These are phyloP conservation scores for Leishmania martiniquensis DNA, from an alignment of 208 protist genomes.

Conservation along the genomic window DNA sequence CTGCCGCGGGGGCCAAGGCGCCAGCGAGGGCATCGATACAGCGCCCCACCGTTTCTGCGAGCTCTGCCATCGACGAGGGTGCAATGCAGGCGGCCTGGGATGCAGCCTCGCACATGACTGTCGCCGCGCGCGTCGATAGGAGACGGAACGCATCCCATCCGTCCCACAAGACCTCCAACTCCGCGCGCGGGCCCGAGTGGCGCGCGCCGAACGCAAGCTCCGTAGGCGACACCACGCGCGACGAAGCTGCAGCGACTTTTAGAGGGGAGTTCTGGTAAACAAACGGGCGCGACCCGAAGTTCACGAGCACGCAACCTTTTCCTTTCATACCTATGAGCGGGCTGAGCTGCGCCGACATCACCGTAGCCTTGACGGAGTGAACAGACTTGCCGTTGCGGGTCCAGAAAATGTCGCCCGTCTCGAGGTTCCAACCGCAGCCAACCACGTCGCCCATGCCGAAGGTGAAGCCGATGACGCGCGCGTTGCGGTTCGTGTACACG, in stretches of 20 bases:
- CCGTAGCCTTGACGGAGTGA: constrained; percentile 33
- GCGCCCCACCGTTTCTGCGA: constrained; percentile 37
- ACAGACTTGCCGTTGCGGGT: constrained; percentile 83
- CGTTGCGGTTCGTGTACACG: constrained; percentile 59
- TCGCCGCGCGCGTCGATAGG: constrained; percentile 74
- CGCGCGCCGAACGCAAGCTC: neutral
- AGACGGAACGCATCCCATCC: constrained; percentile 82
- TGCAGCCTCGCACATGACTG: constrained; percentile 35
- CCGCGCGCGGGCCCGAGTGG: constrained; percentile 3
- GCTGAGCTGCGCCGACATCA: constrained; percentile 32
- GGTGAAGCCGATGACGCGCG: constrained; percentile 50
- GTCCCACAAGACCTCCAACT: constrained; percentile 20
- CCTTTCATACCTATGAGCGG: constrained; percentile 86
- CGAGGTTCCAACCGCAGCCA: constrained; percentile 85
- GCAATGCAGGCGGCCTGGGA: constrained; percentile 8
- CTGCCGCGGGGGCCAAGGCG: constrained; percentile 21
- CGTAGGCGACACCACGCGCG: constrained; percentile 6
- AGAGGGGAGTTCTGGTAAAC: constrained; percentile 29
- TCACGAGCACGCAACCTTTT: constrained; percentile 70
- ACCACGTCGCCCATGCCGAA: constrained; percentile 84
- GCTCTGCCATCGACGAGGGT: constrained; percentile 25
- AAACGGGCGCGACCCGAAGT: constrained; percentile 85
- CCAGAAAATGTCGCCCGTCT: constrained; percentile 73
- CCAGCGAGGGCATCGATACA: constrained; percentile 37
- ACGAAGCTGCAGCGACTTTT: neutral